Evolutionary conservation across 805 yeast species (phyloP), one percentile per base, ranked within the genome.

Genomic region (Huiozyma naganishii): DNA sequence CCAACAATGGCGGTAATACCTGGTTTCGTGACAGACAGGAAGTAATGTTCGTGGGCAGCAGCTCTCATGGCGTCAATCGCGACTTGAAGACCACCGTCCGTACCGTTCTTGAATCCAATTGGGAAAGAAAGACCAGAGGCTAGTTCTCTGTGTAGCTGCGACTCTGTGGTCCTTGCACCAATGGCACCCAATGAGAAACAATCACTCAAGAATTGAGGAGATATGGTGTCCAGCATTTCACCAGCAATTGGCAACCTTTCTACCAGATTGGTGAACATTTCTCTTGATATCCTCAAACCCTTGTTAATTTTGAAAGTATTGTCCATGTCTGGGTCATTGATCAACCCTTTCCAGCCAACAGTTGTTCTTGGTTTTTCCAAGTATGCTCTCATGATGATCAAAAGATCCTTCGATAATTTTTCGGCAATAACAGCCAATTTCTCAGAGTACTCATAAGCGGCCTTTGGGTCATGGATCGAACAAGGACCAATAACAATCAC

Each of bases 141-240:
- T 53, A 90, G 76, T 67, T 90, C 98, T 66, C 98, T 81, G 67
- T 90, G 98, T 43, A 90, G 77, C 71, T 90, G 98, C 35, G 96
- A 88, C 71, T 90, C 98, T 35, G 98, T 90, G 39, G 98, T 90
- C 73, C 98, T 83, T 35, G 98, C 98, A 58, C 98, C 98, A 64
- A 90, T 89, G 40, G 98, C 98, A 58, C 98, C 98, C 43, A 92
- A 77, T 27, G 95, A 84, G 74, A 90, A 83, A 53, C 90, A 77
- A 65, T 90, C 98, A 41, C 92, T 78, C 57, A 90, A 74, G 69
- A 83, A 90, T 72, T 90, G 96, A 1, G 98, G 98, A 11, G 96
- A 87, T 50, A 92, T 90, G 28, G 97, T 90, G 66, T 90, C 98
- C 61, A 90, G 76, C 96, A 90, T 90, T 69, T 90, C 98, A 48